Evolutionary conservation across 208 protist genomes (phyloP), one percentile per base, ranked within the genome.

Genomic region (Endotrypanum monterogeii): DNA sequence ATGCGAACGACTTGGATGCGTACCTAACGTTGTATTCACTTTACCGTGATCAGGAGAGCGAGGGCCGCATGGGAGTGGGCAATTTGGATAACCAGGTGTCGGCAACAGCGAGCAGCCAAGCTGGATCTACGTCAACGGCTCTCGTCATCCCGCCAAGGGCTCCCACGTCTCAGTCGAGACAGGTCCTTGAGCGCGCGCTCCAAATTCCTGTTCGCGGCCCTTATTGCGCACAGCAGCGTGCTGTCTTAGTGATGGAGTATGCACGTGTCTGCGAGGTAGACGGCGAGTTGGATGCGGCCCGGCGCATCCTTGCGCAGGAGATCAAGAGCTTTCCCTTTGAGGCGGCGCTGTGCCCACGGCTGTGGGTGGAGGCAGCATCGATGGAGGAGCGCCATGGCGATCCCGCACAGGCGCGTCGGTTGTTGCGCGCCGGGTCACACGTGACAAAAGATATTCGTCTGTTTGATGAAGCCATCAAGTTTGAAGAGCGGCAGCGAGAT

Each of bases 281-380:
- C 14, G 79, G 80, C 23, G 68, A 85, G 68, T 2, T 73, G 8
- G 77, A 81, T n/a, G 74, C 76, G 41, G 93, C 90, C 20, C 78
- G 88, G 3, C 76, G 74, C 35, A 74, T 82, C 23, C 76, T 95
- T 9, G 83, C 88, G n/a, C 35, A 73, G 50, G 87, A 85, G 57
- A 88, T 97, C 67, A 77, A 74, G n/a, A 60, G 67, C 7, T 97
- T 97, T 73, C 93, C 93, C 20, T 95, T 95, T 71, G 73, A 83
- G 14, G 55, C 39, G 12, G 90, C 88, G 3, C 67, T 65, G 25
- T 95, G 90, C 68, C 85, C 93, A 32, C 83, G 82, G 41, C 76
- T 95, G 60, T 97, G 89, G 88, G 28, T 87, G 30, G 93, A 97
- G 80, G 93, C 93, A 35, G 87, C 93, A 0, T 80, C 73, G 14